A percentile compares a stretch with the other conserved stretches of the same genome.
Conservation (phyloP, 2,329 filamentous ascomycete genomes). For the Clarireedia paspali region DNA sequence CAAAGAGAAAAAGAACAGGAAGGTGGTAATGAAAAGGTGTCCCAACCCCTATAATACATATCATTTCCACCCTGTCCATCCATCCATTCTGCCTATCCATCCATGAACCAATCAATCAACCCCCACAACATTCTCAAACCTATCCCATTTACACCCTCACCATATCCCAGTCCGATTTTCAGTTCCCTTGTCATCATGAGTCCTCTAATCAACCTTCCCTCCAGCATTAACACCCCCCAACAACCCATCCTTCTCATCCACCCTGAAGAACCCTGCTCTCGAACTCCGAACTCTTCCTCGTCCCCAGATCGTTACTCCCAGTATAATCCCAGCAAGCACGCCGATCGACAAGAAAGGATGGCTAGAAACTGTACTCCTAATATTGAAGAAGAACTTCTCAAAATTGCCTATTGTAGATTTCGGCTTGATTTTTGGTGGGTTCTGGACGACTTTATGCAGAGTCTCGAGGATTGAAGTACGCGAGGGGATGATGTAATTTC, state of each 20-base stretch:
- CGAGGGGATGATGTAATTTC: conserved; percentile 81
- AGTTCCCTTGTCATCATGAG: not conserved
- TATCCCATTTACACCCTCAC: not conserved
- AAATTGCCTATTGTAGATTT: conserved; percentile 71
- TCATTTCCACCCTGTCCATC: conserved; percentile 9
- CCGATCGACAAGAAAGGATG: conserved; percentile 52
- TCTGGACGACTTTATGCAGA: conserved; percentile 41
- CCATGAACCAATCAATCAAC: not conserved
- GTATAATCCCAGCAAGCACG: conserved; percentile 47
- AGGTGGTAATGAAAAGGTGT: not conserved
- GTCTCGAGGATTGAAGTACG: conserved; percentile 40
- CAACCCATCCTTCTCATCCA: conserved; percentile 61
- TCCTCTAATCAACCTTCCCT: conserved; percentile 43
- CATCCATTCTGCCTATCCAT: conserved; percentile 1
- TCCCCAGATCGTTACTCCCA: conserved; percentile 46
- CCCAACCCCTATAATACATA: conserved; percentile 12
- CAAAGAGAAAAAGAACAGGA: not conserved
- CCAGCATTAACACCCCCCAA: conserved; percentile 42
- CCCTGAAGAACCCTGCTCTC: conserved; percentile 51
- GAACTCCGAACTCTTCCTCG: conserved; percentile 44
- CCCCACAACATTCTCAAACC: not conserved
- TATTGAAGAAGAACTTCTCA: conserved; percentile 63
- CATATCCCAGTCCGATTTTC: not conserved
- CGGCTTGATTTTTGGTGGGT: conserved; percentile 56
- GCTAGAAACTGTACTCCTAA: conserved; percentile 49